Evolutionary conservation across 306 rosid species (phyloP).

Genomic region (Citrullus colocynthis): DNA sequence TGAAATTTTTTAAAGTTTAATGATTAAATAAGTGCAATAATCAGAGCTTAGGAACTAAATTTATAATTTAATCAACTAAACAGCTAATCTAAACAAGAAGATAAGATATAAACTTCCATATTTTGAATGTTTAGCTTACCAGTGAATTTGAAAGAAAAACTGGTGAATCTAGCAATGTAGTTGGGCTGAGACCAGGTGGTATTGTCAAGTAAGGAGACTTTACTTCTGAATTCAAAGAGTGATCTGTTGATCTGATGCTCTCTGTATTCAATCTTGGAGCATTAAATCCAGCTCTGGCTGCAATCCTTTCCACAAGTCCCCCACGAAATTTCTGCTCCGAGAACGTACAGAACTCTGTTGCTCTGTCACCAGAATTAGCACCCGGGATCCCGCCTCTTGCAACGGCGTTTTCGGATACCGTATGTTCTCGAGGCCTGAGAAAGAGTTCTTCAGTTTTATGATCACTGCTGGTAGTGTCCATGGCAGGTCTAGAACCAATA

Average conservation of each 20-base stretch:
- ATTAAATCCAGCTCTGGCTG: slow-evolving; percentile 91
- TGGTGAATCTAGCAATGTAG: slow-evolving; percentile 82
- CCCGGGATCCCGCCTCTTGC: slow-evolving; percentile 3
- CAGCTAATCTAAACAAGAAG: background rate
- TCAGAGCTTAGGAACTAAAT: too few relatives aligned
- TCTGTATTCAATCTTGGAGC: slow-evolving; percentile 91
- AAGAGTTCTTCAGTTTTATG: slow-evolving; percentile 33
- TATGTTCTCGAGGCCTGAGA: slow-evolving; percentile 22
- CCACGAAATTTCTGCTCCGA: slow-evolving; percentile 38
- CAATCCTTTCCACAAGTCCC: slow-evolving; percentile 76
- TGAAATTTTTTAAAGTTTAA: too few relatives aligned
- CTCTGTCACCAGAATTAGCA: slow-evolving; percentile 19
- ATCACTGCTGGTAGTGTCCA: slow-evolving; percentile 23
- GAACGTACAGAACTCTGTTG: slow-evolving; percentile 18
- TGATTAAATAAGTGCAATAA: too few relatives aligned
- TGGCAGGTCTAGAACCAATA: slow-evolving; percentile 25
- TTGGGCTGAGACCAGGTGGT: slow-evolving; percentile 96
- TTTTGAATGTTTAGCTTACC: slow-evolving; percentile 26
- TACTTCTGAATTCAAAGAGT: slow-evolving; percentile 36
- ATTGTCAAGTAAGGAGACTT: slow-evolving; percentile 73
- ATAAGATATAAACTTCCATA: background rate
- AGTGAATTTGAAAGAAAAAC: slow-evolving; percentile 80
- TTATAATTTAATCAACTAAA: too few relatives aligned
- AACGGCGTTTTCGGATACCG: background rate
- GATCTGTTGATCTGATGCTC: slow-evolving; percentile 65